Conservation (phyloP, 345 rosid genomes). For the Kernera saxatilis region DNA sequence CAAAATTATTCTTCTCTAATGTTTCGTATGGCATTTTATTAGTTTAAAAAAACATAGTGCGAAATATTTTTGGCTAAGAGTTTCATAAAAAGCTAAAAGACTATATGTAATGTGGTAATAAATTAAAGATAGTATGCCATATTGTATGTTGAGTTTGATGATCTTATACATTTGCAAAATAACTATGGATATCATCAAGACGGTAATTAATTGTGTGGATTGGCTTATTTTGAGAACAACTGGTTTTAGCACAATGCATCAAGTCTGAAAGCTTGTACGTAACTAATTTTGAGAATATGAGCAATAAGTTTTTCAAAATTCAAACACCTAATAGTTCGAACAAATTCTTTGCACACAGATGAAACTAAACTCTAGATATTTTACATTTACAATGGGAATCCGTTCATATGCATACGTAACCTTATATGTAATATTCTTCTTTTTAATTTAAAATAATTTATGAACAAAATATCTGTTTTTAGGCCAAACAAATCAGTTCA, state of each 20-base stretch:
- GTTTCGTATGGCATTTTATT: too few species aligned
- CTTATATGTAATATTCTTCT: not conserved
- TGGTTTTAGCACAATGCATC: not conserved
- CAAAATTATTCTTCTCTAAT: too few species aligned
- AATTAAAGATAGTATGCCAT: too few species aligned
- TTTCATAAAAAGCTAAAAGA: too few species aligned
- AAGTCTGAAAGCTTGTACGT: not conserved
- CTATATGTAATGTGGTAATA: too few species aligned
- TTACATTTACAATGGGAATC: not conserved
- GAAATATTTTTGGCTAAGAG: too few species aligned
- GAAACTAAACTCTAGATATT: not conserved
- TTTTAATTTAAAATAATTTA: not conserved
- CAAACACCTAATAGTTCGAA: not conserved
- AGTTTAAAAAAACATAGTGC: too few species aligned
- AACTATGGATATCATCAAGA: not conserved
- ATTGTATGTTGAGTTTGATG: too few species aligned
- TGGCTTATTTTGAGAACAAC: not conserved
- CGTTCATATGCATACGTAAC: not conserved
- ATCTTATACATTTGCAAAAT: not conserved
- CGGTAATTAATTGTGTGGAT: not conserved
- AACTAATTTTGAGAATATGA: too few species aligned
- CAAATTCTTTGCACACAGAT: not conserved
- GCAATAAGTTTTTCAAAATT: too few species aligned
- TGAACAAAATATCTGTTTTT: conserved; percentile 9
- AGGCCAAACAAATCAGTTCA: conserved; percentile 3